Conservation (phyloP, 2,329 filamentous ascomycete genomes). For the Penicillium sp. region DNA sequence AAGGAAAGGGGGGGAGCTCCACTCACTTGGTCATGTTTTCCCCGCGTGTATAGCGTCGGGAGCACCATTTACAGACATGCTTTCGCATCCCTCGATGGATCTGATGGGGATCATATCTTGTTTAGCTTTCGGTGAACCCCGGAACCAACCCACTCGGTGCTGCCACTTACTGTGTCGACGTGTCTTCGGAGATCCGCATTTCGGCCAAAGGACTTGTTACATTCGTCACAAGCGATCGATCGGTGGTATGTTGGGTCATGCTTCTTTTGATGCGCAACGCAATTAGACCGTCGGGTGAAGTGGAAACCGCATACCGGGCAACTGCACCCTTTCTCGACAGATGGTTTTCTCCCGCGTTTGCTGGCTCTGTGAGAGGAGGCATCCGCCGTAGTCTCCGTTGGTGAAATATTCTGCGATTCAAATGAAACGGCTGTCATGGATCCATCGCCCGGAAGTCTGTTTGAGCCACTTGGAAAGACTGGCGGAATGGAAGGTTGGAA, state of each 20-base stretch:
- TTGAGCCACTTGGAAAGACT: too few relatives aligned
- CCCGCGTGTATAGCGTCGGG: conserved; percentile 9
- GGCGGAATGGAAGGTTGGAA: too few relatives aligned
- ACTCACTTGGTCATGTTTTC: conserved; percentile 14
- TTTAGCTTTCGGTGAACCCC: not conserved
- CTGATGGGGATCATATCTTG: conserved; percentile 5
- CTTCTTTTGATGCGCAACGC: conserved; percentile 77
- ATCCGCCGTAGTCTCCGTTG: not conserved
- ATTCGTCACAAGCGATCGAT: conserved; percentile 64
- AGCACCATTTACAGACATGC: conserved; percentile 13
- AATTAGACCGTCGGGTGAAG: conserved; percentile 81
- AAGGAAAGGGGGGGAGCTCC: not conserved
- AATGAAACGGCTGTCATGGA: not conserved
- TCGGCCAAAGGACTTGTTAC: conserved; percentile 70
- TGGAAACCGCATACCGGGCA: conserved; percentile 71
- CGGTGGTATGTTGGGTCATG: conserved; percentile 70
- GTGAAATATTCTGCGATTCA: not conserved
- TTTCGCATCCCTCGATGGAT: conserved; percentile 11
- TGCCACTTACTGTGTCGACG: conserved; percentile 45
- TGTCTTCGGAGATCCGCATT: conserved; percentile 68
- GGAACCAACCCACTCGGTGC: too few relatives aligned
- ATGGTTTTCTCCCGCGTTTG: not conserved
- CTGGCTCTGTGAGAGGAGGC: not conserved
- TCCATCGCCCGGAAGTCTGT: too few relatives aligned
- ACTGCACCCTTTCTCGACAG: conserved; percentile 50